Evolutionary conservation across 2,329 filamentous ascomycete species (phyloP).

Genomic region (Fusarium bulbicola): DNA sequence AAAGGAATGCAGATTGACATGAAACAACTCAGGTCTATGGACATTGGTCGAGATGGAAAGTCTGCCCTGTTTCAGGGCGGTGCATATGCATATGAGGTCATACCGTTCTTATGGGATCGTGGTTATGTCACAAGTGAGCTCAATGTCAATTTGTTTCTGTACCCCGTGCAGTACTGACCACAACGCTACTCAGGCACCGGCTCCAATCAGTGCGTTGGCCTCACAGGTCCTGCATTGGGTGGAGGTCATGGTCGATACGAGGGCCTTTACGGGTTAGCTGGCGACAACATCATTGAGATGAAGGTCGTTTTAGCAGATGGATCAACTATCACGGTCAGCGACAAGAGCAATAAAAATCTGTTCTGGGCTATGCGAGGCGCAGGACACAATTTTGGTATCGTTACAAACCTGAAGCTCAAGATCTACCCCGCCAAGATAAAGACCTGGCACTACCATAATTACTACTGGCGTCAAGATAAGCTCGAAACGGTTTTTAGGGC

Average conservation of each 20-base stretch:
- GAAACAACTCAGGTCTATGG: background rate
- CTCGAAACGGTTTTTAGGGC: background rate
- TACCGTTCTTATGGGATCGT: background rate
- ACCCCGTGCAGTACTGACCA: background rate
- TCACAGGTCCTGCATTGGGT: background rate
- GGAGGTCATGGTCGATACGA: background rate
- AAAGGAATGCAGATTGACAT: background rate
- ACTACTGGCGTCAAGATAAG: background rate
- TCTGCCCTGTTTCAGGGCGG: background rate
- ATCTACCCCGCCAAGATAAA: background rate
- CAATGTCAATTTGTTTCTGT: background rate
- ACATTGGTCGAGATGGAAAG: background rate
- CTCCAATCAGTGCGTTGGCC: background rate
- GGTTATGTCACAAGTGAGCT: background rate
- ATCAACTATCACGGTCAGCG: background rate
- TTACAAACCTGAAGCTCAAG: background rate
- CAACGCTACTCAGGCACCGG: background rate
- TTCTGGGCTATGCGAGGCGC: background rate
- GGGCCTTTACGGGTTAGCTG: background rate
- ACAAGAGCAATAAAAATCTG: background rate
- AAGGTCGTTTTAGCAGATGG: background rate
- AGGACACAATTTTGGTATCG: background rate
- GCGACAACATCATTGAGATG: background rate
- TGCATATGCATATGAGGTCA: background rate
- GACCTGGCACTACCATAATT: background rate